phyloP scores from a whole-genome alignment of 768 basidiomycete species.

The Pulveroboletus ravenelii region DNA sequence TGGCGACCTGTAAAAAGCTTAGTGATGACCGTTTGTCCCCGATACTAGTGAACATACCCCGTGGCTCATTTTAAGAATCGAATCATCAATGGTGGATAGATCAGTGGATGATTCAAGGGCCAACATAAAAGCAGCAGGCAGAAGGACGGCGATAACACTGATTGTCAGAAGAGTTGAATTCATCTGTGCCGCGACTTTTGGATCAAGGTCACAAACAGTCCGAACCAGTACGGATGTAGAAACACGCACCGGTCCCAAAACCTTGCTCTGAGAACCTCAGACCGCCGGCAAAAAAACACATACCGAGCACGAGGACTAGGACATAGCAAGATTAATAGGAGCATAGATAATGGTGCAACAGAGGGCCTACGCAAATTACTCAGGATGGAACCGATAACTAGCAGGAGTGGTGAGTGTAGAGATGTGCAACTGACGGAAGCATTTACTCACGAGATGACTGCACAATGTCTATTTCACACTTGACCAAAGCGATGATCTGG shows the following conservation, averaged over 20 bases:
- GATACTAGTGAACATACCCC: conserved; percentile 45
- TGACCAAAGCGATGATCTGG: conserved; percentile 74
- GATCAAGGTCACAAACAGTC: neutral
- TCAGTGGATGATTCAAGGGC: conserved; percentile 34
- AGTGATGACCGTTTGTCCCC: conserved; percentile 3
- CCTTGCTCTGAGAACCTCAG: conserved; percentile 73
- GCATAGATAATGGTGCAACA: neutral
- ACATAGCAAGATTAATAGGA: neutral
- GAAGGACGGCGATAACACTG: conserved; percentile 72
- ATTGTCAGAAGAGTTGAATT: conserved; percentile 71
- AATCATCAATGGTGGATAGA: conserved; percentile 32
- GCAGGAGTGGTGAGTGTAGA: neutral
- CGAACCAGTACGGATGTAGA: neutral
- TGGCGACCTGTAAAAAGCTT: conserved; percentile 49
- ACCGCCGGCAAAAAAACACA: conserved; percentile 84
- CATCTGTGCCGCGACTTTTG: conserved; percentile 63
- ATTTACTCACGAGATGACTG: conserved; percentile 65
- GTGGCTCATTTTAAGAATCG: conserved; percentile 69
- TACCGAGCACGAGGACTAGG: conserved; percentile 75
- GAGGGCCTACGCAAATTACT: conserved; percentile 58
- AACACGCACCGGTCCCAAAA: conserved; percentile 59
- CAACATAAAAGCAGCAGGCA: conserved; percentile 76
- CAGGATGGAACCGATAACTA: conserved; percentile 80
- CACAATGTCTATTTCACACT: conserved; percentile 77
- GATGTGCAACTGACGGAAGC: neutral